Evolutionary conservation across 2,329 filamentous ascomycete genomes (phyloP).

Genomic region (Akanthomyces dipterigenus): DNA sequence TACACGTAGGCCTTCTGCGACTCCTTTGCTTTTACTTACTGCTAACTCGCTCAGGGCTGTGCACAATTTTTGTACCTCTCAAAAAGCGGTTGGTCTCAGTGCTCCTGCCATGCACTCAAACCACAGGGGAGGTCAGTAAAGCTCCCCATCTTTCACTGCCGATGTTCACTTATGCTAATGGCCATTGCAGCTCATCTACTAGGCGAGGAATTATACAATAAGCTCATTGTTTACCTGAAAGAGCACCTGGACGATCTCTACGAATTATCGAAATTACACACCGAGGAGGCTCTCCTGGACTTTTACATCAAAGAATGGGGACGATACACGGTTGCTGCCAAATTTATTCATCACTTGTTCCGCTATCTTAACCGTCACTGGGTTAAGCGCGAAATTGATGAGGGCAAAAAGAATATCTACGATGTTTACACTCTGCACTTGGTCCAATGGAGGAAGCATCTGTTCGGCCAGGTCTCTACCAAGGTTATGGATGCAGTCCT

Average conservation of each 20-base stretch:
- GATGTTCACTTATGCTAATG: neutral
- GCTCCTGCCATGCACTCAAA: slow-evolving; percentile 32
- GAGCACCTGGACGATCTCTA: slow-evolving; percentile 67
- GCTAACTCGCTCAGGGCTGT: slow-evolving; percentile 60
- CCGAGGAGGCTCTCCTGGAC: slow-evolving; percentile 79
- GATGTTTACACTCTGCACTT: slow-evolving; percentile 97
- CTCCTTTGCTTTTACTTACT: neutral
- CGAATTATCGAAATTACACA: slow-evolving; percentile 66
- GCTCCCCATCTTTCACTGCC: neutral
- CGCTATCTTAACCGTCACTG: slow-evolving; percentile 94
- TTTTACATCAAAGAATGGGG: slow-evolving; percentile 98
- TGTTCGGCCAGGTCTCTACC: slow-evolving; percentile 75
- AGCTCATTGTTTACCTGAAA: slow-evolving; percentile 79
- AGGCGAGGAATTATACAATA: slow-evolving; percentile 91
- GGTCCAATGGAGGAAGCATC: slow-evolving; percentile 88
- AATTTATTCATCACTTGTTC: slow-evolving; percentile 97
- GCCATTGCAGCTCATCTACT: slow-evolving; percentile 69
- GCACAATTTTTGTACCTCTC: slow-evolving; percentile 98
- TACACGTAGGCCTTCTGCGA: slow-evolving; percentile 61
- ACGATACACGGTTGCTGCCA: slow-evolving; percentile 88
- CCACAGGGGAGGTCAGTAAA: slow-evolving; percentile 53
- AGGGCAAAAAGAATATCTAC: slow-evolving; percentile 96
- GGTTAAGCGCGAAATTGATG: slow-evolving; percentile 98
- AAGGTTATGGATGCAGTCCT: slow-evolving; percentile 95
- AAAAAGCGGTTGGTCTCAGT: slow-evolving; percentile 72